phyloP scores from a whole-genome alignment of 1,139 yeast species.

The Hansenula anomala region DNA sequence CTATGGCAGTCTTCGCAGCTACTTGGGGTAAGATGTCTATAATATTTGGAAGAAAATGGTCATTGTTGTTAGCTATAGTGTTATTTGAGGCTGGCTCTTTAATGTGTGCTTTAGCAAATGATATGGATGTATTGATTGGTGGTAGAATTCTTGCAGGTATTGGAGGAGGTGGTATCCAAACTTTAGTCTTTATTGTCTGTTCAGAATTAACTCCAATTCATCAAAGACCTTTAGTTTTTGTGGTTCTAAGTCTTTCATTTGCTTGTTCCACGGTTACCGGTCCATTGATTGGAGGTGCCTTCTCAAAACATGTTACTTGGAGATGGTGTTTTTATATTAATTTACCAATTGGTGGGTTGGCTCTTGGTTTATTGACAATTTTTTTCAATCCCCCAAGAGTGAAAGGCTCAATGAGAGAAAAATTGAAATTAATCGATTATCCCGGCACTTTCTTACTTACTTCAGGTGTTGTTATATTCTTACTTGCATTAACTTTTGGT shows the following conservation, averaged over 20 bases:
- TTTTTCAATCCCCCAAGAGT: conserved; percentile 59
- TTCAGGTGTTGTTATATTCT: conserved; percentile 37
- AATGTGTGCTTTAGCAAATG: conserved; percentile 48
- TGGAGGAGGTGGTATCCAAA: conserved; percentile 68
- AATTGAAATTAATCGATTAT: conserved; percentile 42
- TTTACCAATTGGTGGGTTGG: conserved; percentile 62
- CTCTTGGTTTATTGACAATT: conserved; percentile 37
- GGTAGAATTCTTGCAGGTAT: conserved; percentile 68
- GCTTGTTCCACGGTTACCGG: conserved; percentile 56
- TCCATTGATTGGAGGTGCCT: conserved; percentile 67
- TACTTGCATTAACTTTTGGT: conserved; percentile 51
- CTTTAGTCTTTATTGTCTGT: conserved; percentile 52
- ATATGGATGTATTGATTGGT: conserved; percentile 58
- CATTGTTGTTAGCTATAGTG: conserved; percentile 43
- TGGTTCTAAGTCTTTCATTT: conserved; percentile 47
- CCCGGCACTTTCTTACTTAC: conserved; percentile 40
- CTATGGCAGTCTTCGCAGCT: conserved; percentile 53
- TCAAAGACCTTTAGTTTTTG: conserved; percentile 46
- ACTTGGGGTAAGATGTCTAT: conserved; percentile 59
- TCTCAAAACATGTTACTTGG: conserved; percentile 59
- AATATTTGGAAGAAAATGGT: conserved; percentile 54
- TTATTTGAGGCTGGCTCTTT: conserved; percentile 61
- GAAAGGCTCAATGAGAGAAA: conserved; percentile 34
- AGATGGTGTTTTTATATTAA: conserved; percentile 78
- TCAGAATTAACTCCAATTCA: conserved; percentile 58